Conservation (phyloP, 306 rosid species). For the Canavalia gladiata region DNA sequence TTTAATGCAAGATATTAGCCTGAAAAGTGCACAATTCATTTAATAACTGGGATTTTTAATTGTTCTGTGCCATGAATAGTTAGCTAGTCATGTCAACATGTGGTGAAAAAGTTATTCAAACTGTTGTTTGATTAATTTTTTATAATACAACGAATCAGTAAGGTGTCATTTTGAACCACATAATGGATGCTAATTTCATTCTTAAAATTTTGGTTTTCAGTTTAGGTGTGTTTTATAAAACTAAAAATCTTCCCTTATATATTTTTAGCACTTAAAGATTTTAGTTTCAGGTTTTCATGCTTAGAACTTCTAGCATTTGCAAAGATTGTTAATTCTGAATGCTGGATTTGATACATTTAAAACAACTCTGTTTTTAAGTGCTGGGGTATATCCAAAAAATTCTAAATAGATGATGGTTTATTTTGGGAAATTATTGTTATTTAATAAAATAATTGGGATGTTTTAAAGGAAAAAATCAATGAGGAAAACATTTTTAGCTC, state of each 20-base stretch:
- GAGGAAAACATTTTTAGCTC: neutral
- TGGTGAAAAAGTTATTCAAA: neutral
- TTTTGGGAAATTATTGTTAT: neutral
- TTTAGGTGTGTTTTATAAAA: neutral
- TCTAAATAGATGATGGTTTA: neutral
- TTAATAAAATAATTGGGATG: conserved; percentile 15
- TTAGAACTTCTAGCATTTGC: neutral
- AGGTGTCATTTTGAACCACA: neutral
- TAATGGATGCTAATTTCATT: conserved; percentile 7
- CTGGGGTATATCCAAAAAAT: neutral
- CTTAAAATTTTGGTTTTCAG: neutral
- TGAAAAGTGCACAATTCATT: neutral
- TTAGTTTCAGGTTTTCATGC: conserved; percentile 25
- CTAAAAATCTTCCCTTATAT: neutral
- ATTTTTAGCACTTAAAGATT: neutral
- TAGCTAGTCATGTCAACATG: neutral
- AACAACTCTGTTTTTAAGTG: neutral
- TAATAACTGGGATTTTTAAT: neutral
- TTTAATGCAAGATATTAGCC: conserved; percentile 7
- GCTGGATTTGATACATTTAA: neutral
- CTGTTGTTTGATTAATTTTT: conserved; percentile 19
- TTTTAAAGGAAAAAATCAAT: conserved; percentile 1
- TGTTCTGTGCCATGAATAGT: neutral
- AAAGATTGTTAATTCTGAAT: neutral
- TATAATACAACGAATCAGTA: neutral